Evolutionary conservation across 23 red algal genomes (phyloP).

Genomic region (Cyanidioschyzon merolae): DNA sequence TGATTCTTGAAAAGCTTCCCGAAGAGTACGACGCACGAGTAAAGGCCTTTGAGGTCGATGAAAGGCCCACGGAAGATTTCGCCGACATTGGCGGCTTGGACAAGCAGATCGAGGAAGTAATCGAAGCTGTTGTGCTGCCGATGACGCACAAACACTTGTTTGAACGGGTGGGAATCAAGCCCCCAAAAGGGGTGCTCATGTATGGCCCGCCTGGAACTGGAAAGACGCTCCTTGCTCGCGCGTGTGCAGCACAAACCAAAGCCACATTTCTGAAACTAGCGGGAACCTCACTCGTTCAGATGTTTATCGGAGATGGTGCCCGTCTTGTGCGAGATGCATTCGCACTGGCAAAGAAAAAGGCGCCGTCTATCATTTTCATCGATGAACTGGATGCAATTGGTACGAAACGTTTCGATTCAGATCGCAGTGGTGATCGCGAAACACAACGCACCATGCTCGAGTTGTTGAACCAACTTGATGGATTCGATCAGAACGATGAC

Average conservation of each 20-base stretch:
- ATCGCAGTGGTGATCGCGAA: conserved; percentile 89
- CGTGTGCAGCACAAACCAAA: conserved; percentile 97
- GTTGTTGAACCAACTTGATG: conserved; percentile 96
- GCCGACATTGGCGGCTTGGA: conserved; percentile 90
- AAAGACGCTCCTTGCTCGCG: conserved; percentile 95
- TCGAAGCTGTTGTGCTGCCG: conserved; percentile 96
- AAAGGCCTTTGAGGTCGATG: conserved; percentile 98
- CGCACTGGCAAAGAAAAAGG: conserved; percentile 94
- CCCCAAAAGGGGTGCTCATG: conserved; percentile 99
- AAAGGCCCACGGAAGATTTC: conserved; percentile 92
- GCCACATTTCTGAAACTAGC: conserved; percentile 98
- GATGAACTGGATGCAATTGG: conserved; percentile 99
- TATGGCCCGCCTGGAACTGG: conserved; percentile 96
- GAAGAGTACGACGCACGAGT: conserved; percentile 94
- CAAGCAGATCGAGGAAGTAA: conserved; percentile 98
- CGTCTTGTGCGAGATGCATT: conserved; percentile 98
- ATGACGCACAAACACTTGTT: conserved; percentile 90
- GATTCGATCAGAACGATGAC: conserved; percentile 72
- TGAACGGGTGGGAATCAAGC: conserved; percentile 87
- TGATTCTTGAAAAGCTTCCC: conserved; percentile 87
- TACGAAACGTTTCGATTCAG: conserved; percentile 99
- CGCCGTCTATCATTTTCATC: conserved; percentile 98
- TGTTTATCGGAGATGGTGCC: conserved; percentile 99
- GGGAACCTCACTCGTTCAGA: conserved; percentile 90
- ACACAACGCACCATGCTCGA: conserved; percentile 98